A percentile compares a stretch with the other conserved stretches of the same genome.
phyloP scores from a whole-genome alignment of 2,329 filamentous ascomycete genomes.

The Claviceps sp. region DNA sequence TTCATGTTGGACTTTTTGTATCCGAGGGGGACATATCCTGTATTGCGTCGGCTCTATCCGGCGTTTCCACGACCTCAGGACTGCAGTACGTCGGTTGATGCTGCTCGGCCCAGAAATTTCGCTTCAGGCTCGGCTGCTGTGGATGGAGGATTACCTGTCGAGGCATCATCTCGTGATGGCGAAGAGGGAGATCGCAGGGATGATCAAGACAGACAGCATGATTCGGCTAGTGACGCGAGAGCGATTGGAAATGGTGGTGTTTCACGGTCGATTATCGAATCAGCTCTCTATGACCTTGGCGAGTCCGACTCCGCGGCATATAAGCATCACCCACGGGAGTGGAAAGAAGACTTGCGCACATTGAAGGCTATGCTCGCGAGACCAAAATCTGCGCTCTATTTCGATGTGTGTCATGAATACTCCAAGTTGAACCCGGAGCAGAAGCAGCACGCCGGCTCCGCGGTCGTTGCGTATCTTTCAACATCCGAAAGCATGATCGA shows the following conservation, averaged over 20 bases:
- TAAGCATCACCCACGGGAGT: not conserved
- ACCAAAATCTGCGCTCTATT: constrained; percentile 17
- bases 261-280: not conserved
- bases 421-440: constrained; percentile 20
- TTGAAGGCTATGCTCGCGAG: constrained; percentile 13
- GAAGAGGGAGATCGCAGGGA: not conserved
- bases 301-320: not conserved
- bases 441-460: constrained; percentile 14
- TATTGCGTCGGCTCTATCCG: constrained; percentile 27
- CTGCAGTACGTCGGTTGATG: constrained; percentile 5
- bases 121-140: constrained; percentile 12
- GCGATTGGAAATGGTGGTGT: not conserved
- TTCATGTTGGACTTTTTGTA: constrained; percentile 45
- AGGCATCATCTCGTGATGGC: not conserved
- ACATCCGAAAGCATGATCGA: constrained; percentile 29
- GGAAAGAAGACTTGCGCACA: constrained; percentile 1
- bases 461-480: constrained; percentile 29
- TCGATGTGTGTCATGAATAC: constrained; percentile 32
- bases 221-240: not conserved
- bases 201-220: not conserved
- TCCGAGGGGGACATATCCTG: constrained; percentile 29
- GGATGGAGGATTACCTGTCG: constrained; percentile 1
- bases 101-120: constrained; percentile 14
- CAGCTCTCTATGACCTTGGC: not conserved
- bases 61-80: constrained; percentile 13